Evolutionary conservation across 257 asterid genomes (phyloP), one percentile per base, ranked within the genome.

Genomic region (Craterostigma plantagineum): DNA sequence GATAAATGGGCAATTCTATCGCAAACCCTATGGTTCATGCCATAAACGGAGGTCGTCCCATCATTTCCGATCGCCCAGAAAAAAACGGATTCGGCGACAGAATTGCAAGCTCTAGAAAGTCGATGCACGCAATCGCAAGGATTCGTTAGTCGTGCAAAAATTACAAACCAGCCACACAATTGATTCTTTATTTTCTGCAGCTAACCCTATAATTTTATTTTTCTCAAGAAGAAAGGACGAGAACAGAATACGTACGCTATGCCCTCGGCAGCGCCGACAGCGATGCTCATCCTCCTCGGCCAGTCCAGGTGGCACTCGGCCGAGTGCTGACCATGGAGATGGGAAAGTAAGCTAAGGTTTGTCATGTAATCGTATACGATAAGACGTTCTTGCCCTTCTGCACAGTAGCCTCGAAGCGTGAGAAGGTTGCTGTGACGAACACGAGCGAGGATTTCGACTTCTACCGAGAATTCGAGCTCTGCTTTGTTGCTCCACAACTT

Each of bases 301-400:
- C 96, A 85, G 58, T 81, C 80, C 0, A 85, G 91, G 43, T 66
- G 92, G 61, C 75, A 67, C 65, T 85, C 92, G 0, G 92, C 71
- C 10, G 96, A 85, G 59, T 85, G 83, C 56, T 75, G 92, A 4
- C 96, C 96, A 1, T 81, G 96, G 53, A 85, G 93, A 69, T 81
- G 96, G 33, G 96, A 85, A 7, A 69, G 68, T 38, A 85, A 63
- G 74, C 92, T 85, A 53, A 85, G 69, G 54, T 81, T 85, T n/a
- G 77, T 70, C 94, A 75, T 75, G 62, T 85, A 85, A 27, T 85
- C 92, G 12, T 72, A 81, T 33, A 85, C 81, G 1, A 85, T 77
- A 7, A 85, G 86, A 47, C 96, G 92, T 43, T 85, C 96, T 66
- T 81, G 96, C 57, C 94, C 96, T 64, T 81, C 91, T 9, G 92